phyloP scores from a whole-genome alignment of 495 filamentous ascomycete species.

The Stereocaulon alpinum region DNA sequence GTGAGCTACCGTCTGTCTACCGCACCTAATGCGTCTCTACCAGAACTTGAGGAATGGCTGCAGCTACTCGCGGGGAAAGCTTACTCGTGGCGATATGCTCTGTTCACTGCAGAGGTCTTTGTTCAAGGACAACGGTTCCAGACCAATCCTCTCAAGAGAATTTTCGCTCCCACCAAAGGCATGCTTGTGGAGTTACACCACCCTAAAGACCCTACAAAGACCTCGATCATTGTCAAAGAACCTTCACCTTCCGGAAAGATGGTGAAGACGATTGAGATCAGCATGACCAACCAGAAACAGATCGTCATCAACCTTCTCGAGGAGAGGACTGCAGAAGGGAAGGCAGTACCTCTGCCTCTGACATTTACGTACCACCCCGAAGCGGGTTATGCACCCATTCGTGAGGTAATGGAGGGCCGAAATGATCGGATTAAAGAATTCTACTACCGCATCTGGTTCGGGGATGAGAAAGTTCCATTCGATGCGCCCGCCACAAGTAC shows the following conservation, averaged over 20 bases:
- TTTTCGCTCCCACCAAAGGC: conserved; percentile 75
- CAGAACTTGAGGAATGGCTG: conserved; percentile 74
- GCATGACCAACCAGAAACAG: conserved; percentile 60
- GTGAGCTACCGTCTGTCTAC: conserved; percentile 69
- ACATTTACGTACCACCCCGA: conserved; percentile 88
- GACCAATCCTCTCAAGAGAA: conserved; percentile 85
- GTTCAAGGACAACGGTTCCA: conserved; percentile 95
- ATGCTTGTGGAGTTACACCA: conserved; percentile 80
- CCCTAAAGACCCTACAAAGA: conserved; percentile 68
- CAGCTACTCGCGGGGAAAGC: conserved; percentile 73
- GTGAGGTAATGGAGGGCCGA: conserved; percentile 86
- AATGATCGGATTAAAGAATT: conserved; percentile 97
- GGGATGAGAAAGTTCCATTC: conserved; percentile 72
- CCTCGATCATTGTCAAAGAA: conserved; percentile 68
- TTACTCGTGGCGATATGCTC: conserved; percentile 88
- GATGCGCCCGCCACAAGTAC: conserved; percentile 71
- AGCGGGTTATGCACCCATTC: conserved; percentile 87
- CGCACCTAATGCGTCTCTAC: conserved; percentile 57
- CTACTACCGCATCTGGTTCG: conserved; percentile 96
- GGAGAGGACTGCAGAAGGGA: conserved; percentile 70
- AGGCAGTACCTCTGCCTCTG: conserved; percentile 68
- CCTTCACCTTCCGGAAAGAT: conserved; percentile 53
- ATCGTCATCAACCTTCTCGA: conserved; percentile 82
- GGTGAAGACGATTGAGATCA: conserved; percentile 76
- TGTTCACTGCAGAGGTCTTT: conserved; percentile 92